Evolutionary conservation across 495 filamentous ascomycete species (phyloP), one percentile per base, ranked within the genome.

Genomic region (Penicillium roqueforti): DNA sequence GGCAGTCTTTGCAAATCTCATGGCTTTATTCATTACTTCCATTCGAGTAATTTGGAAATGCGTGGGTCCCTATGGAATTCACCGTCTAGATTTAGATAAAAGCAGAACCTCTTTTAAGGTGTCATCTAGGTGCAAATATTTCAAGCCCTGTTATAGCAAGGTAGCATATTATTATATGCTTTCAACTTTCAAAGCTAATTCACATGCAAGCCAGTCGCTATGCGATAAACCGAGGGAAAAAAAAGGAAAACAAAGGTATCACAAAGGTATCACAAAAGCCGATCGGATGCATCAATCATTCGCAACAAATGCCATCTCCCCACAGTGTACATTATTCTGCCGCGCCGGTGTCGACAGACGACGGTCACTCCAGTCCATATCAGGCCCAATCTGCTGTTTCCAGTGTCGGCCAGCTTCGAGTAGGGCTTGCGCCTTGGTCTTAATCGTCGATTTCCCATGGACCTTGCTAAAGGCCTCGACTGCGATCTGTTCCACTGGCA

Each of bases 311-410:
- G 55, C 59, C 16, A 47, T 44, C 25, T 65, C 61, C 0, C 14
- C 22, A 16, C 48, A 42, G 6, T 44, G 23, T 19, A 42, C 42
- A 1, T 64, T 67, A 34, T 20, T 31, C 36, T 70, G 65, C 8
- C 73, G 59, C 48, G 66, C 64, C 6, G 71, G 67, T 18, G 66
- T 78, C 6, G 53, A 55, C 11, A 59, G 47, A 16, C 41, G 37
- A 11, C 53, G 50, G 26, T 52, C 59, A 26, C 53, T 72, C 22
- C 64, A 58, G 40, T 81, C 80, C 39, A 80, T 57, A 0, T 75
- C 76, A 5, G 74, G 69, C 2, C 80, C 82, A 46, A 76, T 69
- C 29, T 63, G 62, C 39, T 70, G 67, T 56, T 80, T 81, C 64
- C 60, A 76, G 66, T 54, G 68, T 56, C 38, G 73, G 56, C 50